Base-by-base conservation (phyloP, 2,329 filamentous ascomycete genomes). In the Zymoseptoria brevis region DNA sequence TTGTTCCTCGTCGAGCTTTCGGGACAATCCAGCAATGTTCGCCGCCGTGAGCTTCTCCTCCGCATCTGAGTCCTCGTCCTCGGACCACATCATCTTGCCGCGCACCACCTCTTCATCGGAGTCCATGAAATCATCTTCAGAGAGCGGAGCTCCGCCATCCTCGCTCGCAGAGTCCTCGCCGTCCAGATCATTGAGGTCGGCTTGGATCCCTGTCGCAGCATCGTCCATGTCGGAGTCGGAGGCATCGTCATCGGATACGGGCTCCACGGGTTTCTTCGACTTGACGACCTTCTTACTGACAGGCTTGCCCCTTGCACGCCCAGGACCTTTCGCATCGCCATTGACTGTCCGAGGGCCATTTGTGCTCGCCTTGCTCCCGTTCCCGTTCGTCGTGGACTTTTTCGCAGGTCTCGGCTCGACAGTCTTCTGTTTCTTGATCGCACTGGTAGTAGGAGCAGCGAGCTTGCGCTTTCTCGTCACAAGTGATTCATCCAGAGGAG, bases 31-130 rank as follows among this genome's bases (percentile, higher is more conserved):
- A 68, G 88, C 94, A 63, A 99, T 97, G 75, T 99, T 99, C 63
- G 94, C 94, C 1, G 92, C 92, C 55, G 90, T 99, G 66, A 99
- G 82, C 73, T 87, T 87, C 76, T 96, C 92, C 75, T 96, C 90
- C 4, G 85, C 87, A 68, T 95, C 90, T 0, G 88, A 92, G 55
- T 91, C 87, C 64, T 93, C 89, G 70, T 97, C 93, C 64, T 97
- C 94, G 0, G 94, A 97, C 80, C 96, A 99, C 80, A 96, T 90
- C 80, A 96, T 90, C 68, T 81, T 81, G 72, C 75, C 55, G 50
- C 61, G 57, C n/a, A 54, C 80, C 69, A 76, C 71, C 64, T 73
- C 64, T 64, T 84, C 81, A 64, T 92, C 89, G 11, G 89, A 93
- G 71, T 93, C 88, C 59, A 77, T 63, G 21, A 79, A 70, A 58